These are phyloP conservation scores for Nicotiana tomentosiformis DNA, from an alignment of 257 asterid genomes.

Conservation along the genomic window DNA sequence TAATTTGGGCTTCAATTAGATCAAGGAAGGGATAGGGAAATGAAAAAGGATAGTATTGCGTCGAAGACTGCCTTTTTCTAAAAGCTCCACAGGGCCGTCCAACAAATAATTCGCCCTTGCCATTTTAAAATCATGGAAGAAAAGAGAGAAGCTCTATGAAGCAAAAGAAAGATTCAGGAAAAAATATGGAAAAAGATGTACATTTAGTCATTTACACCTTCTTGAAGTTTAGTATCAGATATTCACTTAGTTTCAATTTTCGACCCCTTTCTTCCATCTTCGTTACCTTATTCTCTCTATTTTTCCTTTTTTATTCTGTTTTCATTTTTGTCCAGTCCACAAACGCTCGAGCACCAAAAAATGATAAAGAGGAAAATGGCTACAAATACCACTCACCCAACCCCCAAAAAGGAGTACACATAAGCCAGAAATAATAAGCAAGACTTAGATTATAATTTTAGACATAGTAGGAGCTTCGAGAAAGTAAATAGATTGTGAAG, in stretches of 20 bases:
- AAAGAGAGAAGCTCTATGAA: neutral
- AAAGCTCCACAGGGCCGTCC: no score
- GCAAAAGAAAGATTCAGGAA: neutral
- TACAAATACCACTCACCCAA: neutral
- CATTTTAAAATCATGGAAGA: neutral
- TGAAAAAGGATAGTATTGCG: no score
- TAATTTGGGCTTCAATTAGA: no score
- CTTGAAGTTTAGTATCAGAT: neutral
- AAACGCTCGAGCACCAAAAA: neutral
- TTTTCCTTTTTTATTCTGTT: neutral
- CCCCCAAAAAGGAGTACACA: neutral
- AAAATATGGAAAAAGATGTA: neutral
- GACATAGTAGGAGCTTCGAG: neutral
- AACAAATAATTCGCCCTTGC: no score
- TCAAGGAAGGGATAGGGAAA: no score
- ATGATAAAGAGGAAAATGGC: neutral
- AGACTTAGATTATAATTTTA: neutral
- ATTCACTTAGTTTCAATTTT: neutral
- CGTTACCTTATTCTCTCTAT: neutral
- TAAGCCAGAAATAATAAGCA: neutral
- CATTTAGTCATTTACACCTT: no score
- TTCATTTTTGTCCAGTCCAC: neutral
- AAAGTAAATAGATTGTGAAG: neutral
- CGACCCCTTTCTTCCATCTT: neutral
- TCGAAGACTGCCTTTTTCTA: no score